These are phyloP conservation scores for Candida pseudoviswanathii DNA, from an alignment of 1,139 yeast species.

Conservation along the genomic window DNA sequence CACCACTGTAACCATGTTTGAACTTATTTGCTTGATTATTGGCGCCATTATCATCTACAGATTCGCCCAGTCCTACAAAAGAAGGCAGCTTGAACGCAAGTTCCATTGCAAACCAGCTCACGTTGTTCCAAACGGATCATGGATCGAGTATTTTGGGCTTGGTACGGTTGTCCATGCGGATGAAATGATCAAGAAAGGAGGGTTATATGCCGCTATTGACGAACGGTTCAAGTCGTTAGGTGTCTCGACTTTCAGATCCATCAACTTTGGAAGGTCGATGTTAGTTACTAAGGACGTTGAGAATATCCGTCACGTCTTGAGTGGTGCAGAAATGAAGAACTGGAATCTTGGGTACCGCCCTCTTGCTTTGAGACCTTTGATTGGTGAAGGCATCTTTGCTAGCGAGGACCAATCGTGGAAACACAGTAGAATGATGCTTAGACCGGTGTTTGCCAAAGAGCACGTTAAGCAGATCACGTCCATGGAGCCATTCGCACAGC, in stretches of 20 bases:
- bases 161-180: not conserved
- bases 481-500: constrained; percentile 43
- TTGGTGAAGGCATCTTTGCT: constrained; percentile 58
- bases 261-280: not conserved
- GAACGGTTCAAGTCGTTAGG: not conserved
- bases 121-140: not conserved
- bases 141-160: not conserved
- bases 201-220: not conserved
- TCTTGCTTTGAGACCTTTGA: constrained; percentile 36
- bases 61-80: not conserved
- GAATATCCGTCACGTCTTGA: constrained; percentile 32
- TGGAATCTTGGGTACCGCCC: constrained; percentile 49
- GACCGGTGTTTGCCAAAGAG: constrained; percentile 56
- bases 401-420: constrained; percentile 56
- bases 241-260: constrained; percentile 5
- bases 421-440: constrained; percentile 51
- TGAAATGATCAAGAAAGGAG: not conserved
- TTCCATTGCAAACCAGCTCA: not conserved
- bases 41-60: not conserved
- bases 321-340: constrained; percentile 41
- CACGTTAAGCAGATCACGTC: constrained; percentile 49
- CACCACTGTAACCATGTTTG: not conserved
- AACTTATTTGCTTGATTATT: not conserved
- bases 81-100: not conserved
- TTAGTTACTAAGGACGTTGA: constrained; percentile 26